Base-by-base conservation (phyloP, 345 rosid genomes). In the Hibiscus tridactylites region DNA sequence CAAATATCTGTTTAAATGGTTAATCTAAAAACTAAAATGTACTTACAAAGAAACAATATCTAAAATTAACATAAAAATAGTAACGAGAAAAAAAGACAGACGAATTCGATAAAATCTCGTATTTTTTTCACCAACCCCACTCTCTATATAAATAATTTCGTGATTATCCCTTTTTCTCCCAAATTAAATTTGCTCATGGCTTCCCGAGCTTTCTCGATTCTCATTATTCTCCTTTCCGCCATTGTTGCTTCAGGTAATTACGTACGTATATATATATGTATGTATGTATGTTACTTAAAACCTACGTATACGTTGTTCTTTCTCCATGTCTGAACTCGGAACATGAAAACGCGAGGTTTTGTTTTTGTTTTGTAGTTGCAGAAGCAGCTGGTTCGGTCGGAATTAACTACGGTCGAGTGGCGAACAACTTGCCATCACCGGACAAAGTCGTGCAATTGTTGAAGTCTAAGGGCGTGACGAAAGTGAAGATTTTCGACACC, bases 361-460 rank as follows among this genome's bases (percentile, higher is more conserved):
- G 1, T 59, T 0, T 57, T 17, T 53, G 15, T 47, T 13, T 49
- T 50, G 54, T 50, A 6, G 5, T 26, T 85, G 92, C 59, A 68
- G 71, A 84, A 61, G 76, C 76, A 42, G 46, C 46, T 35, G 95
- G 90, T 4, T 60, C 72, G 31, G 21, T 95, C 44, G 99, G 98
- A n/a, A 80, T 95, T 16, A 95, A 95, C 77, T 95, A 92, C 37
- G 99, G 98, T 31, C 77, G 99, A 3, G 71, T 95, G 0, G 98
- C 98, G 0, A 66, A 92, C 79, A 61, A 95, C 73, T 81, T 90
- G 2, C 97, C 98, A 3, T 0, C 88, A 4, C 91, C 99, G 49
- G 77, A 71, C 10, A 82, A 90, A 21, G 98, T 95, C 0, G 98
- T 87, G 33, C 72, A 81, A 74, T 93, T 96, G 15, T 78, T 92